Percentiles rank a stretch among this genome's conserved stretches.
Evolutionary conservation across 2,329 filamentous ascomycete species (phyloP).

Genomic region (Botryotinia narcissicola): DNA sequence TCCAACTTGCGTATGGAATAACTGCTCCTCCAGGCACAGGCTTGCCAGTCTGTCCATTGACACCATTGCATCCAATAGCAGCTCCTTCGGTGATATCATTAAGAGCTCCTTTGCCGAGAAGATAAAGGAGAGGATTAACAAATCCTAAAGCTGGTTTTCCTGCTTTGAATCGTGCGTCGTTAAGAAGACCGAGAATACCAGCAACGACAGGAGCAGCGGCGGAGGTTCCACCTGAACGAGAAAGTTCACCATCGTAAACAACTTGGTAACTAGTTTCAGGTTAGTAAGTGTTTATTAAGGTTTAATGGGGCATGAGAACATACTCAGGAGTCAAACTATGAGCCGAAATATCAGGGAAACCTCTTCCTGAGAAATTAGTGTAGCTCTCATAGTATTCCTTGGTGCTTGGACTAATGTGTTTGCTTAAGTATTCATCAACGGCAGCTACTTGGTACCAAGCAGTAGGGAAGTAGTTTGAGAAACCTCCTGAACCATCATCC

Average conservation of each 20-base stretch:
- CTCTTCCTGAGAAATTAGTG: slow-evolving; percentile 47
- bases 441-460: slow-evolving; percentile 47
- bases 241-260: slow-evolving; percentile 15
- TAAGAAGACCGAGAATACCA: slow-evolving; percentile 58
- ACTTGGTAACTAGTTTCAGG: slow-evolving; percentile 23
- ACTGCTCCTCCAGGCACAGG: slow-evolving; percentile 21
- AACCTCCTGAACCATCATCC: slow-evolving; percentile 52
- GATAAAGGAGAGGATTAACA: slow-evolving; percentile 44
- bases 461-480: slow-evolving; percentile 50
- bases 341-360: slow-evolving; percentile 51
- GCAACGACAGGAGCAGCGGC: slow-evolving; percentile 56
- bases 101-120: slow-evolving; percentile 36
- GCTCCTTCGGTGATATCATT: slow-evolving; percentile 42
- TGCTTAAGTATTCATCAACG: slow-evolving; percentile 44
- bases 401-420: slow-evolving; percentile 37
- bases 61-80: slow-evolving; percentile 40
- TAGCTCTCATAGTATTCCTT: slow-evolving; percentile 46
- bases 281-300: neutral
- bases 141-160: slow-evolving; percentile 46
- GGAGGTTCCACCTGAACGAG: slow-evolving; percentile 47
- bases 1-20: slow-evolving; percentile 30
- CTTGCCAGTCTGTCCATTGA: slow-evolving; percentile 22
- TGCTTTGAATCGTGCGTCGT: slow-evolving; percentile 55
- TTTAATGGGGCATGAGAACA: neutral
- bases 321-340: slow-evolving; percentile 27